These are phyloP conservation scores for Tribonema minus DNA, from an alignment of 108 stramenopile species.

Conservation along the genomic window DNA sequence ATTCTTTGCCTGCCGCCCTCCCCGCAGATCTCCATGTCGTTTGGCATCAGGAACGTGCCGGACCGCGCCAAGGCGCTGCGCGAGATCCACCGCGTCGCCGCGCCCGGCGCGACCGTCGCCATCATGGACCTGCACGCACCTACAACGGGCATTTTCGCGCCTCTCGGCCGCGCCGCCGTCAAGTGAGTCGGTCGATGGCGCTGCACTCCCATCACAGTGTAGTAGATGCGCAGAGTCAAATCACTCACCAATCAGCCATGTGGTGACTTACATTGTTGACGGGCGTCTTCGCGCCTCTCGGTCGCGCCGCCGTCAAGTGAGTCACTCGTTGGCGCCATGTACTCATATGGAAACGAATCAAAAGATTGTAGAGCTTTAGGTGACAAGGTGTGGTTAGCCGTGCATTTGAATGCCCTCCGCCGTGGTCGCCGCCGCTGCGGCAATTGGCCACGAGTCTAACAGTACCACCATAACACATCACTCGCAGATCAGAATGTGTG, in stretches of 20 bases:
- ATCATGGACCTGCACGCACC: slow-evolving; percentile 39
- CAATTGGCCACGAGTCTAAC: no score
- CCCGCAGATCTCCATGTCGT: slow-evolving; percentile 74
- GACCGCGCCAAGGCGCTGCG: slow-evolving; percentile 27
- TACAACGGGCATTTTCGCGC: slow-evolving; percentile 2
- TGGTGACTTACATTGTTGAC: background rate
- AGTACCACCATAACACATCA: no score
- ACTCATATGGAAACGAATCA: no score
- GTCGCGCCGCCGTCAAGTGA: background rate
- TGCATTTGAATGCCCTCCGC: no score
- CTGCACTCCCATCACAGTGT: background rate
- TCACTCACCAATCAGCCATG: background rate
- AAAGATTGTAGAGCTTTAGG: no score
- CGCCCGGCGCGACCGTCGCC: background rate
- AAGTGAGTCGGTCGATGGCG: background rate
- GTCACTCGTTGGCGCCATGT: background rate
- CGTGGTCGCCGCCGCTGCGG: no score
- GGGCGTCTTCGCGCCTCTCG: background rate
- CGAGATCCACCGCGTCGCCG: slow-evolving; percentile 31
- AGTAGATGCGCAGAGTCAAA: background rate
- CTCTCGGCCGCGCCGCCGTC: background rate
- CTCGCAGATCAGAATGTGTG: no score
- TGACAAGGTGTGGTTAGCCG: no score
- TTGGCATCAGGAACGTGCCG: slow-evolving; percentile 80
- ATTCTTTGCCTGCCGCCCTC: background rate